Conservation (phyloP, 2,329 filamentous ascomycete genomes). For the Cladosporium cucumerinum region DNA sequence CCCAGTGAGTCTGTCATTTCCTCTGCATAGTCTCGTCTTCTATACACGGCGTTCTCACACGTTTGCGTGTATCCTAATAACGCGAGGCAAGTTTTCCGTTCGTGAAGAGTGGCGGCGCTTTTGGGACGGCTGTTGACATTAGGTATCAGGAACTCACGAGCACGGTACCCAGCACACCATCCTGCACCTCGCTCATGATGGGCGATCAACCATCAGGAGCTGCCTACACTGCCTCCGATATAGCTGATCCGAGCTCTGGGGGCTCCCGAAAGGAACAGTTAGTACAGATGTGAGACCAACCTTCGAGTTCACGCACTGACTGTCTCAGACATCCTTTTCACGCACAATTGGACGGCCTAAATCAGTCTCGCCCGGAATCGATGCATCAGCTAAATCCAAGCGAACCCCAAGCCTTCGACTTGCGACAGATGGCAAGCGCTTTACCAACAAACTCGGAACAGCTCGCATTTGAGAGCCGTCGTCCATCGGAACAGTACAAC, state of each 20-base stretch:
- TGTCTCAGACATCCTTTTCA: constrained; percentile 17
- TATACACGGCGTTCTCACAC: background rate
- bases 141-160: background rate
- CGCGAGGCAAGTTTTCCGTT: background rate
- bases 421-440: constrained; percentile 18
- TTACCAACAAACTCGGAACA: constrained; percentile 15
- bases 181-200: background rate
- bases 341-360: constrained; percentile 18
- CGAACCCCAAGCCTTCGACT: constrained; percentile 16
- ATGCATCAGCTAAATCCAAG: background rate
- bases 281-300: background rate
- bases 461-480: background rate
- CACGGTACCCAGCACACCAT: background rate
- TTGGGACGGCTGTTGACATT: background rate
- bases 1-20: background rate
- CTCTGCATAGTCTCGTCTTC: background rate
- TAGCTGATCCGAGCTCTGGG: background rate
- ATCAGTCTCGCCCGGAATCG: background rate
- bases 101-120: background rate
- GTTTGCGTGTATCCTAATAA: too few species aligned
- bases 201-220: background rate
- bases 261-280: background rate
- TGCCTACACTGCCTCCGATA: background rate
- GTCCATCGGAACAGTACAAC: constrained; percentile 6
- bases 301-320: constrained; percentile 2